Percentiles rank a stretch among this genome's conserved stretches.
These are phyloP conservation scores for Mycotypha africana DNA, from an alignment of 371 early-diverging fungal genomes.

Conservation along the genomic window DNA sequence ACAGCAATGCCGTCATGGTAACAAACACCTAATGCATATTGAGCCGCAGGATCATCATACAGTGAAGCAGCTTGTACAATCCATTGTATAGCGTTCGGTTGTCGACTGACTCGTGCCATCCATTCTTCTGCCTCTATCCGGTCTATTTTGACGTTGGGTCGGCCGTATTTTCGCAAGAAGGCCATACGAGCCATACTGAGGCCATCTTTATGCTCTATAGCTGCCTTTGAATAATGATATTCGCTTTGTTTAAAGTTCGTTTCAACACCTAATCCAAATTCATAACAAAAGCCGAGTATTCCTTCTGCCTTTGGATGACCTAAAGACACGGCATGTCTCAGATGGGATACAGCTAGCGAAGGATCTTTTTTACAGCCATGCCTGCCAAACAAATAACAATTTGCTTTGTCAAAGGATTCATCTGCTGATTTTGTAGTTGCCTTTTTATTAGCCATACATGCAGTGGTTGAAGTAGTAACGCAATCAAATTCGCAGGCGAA, in stretches of 20 bases:
- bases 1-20: constrained; percentile 65
- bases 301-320: constrained; percentile 41
- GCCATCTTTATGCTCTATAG: constrained; percentile 35
- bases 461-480: too few species aligned
- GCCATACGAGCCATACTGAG: constrained; percentile 56
- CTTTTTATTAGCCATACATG: too few species aligned
- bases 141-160: constrained; percentile 66
- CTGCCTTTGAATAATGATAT: constrained; percentile 42
- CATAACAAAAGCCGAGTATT: constrained; percentile 60
- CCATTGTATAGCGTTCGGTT: constrained; percentile 47
- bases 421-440: too few species aligned
- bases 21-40: constrained; percentile 61
- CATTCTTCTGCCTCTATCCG: constrained; percentile 60
- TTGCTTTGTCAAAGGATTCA: constrained; percentile 30
- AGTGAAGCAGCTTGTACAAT: constrained; percentile 47
- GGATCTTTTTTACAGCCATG: constrained; percentile 29
- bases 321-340: constrained; percentile 31
- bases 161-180: constrained; percentile 67
- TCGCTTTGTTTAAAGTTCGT: constrained; percentile 53
- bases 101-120: constrained; percentile 24
- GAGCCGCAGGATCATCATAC: constrained; percentile 27
- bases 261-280: constrained; percentile 68
- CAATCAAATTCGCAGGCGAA: too few species aligned
- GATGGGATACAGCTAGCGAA: constrained; percentile 34
- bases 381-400: constrained; percentile 50